Conservation (phyloP, 441 rosid species). For the Adansonia gregorii region DNA sequence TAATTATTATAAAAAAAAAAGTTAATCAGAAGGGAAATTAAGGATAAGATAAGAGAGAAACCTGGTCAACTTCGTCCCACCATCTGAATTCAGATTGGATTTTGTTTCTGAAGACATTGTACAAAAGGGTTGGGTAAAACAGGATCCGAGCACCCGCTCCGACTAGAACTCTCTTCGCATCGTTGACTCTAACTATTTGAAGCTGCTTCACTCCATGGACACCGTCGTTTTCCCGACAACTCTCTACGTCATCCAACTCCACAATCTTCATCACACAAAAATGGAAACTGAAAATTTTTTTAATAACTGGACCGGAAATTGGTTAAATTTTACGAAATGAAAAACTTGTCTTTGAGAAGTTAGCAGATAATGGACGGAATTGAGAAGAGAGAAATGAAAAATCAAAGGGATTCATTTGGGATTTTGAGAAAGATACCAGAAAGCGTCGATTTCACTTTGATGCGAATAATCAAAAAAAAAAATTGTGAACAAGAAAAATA, state of each 20-base stretch:
- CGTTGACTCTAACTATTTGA: no score
- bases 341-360: background rate
- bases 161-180: no score
- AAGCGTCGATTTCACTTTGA: slow-evolving; percentile 21
- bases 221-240: slow-evolving; percentile 31
- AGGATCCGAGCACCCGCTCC: slow-evolving; percentile 14
- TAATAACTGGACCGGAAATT: background rate
- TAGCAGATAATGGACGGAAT: background rate
- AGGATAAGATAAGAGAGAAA: slow-evolving; percentile 19
- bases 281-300: background rate
- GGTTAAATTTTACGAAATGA: background rate
- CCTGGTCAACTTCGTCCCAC: slow-evolving; percentile 90
- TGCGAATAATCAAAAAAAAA: background rate
- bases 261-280: slow-evolving; percentile 53
- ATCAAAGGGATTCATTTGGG: background rate
- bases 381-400: background rate
- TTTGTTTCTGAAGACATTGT: slow-evolving; percentile 70
- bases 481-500: background rate
- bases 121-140: slow-evolving; percentile 74
- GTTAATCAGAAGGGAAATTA: background rate
- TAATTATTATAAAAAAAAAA: background rate
- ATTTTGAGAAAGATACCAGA: background rate
- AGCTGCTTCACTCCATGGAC: background rate
- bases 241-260: slow-evolving; percentile 47
- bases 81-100: slow-evolving; percentile 73